These are phyloP conservation scores for Haematococcus sp. DNA, from an alignment of 139 green algal species.

Conservation along the genomic window DNA sequence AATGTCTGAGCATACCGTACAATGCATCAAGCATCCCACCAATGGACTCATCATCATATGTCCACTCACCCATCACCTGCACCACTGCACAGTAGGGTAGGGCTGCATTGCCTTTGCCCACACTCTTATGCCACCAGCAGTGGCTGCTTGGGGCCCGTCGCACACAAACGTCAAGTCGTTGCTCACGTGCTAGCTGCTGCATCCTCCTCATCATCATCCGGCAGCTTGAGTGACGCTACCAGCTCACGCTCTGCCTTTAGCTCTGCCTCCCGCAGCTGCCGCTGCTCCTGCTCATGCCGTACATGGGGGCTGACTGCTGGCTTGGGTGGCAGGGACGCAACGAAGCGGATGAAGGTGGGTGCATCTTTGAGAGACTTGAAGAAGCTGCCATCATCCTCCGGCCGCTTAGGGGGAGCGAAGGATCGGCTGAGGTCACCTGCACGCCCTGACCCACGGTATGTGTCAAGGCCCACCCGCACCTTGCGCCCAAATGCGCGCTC, in stretches of 20 bases:
- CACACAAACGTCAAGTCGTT: too few species aligned
- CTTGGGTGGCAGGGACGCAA: slow-evolving; percentile 30
- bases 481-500: slow-evolving; percentile 37
- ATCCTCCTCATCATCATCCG: slow-evolving; percentile 12
- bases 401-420: slow-evolving; percentile 18
- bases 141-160: too few species aligned
- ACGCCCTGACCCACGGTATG: slow-evolving; percentile 26
- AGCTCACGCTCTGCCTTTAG: slow-evolving; percentile 11
- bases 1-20: too few species aligned
- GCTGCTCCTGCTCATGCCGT: slow-evolving; percentile 20
- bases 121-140: too few species aligned
- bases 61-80: too few species aligned
- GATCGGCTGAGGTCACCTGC: slow-evolving; percentile 34
- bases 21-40: too few species aligned
- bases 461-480: slow-evolving; percentile 24
- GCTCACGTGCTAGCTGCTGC: too few species aligned
- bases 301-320: slow-evolving; percentile 30
- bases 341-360: slow-evolving; percentile 39
- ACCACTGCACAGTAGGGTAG: too few species aligned
- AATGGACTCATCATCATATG: too few species aligned
- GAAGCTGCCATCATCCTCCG: slow-evolving; percentile 35
- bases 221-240: slow-evolving; percentile 16
- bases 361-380: slow-evolving; percentile 41
- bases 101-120: too few species aligned
- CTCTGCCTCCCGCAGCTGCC: slow-evolving; percentile 14